Conservation (phyloP, 768 basidiomycete genomes). For the Cantharellus anzutake region DNA sequence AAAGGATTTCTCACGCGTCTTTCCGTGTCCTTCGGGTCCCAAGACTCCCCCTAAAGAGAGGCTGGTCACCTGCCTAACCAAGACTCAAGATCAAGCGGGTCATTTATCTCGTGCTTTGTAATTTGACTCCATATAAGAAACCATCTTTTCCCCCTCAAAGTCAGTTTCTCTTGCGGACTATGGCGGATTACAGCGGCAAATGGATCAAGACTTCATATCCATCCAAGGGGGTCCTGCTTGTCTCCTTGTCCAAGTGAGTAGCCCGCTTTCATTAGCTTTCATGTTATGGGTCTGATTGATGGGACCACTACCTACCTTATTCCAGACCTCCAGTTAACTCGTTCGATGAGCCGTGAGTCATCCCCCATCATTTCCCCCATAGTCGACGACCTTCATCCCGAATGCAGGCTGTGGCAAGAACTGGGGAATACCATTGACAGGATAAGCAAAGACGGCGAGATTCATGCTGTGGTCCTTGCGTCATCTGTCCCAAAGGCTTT, state of each 20-base stretch:
- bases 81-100: no score
- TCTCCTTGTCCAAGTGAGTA: constrained; percentile 22
- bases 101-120: no score
- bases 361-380: background rate
- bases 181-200: constrained; percentile 9
- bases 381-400: background rate
- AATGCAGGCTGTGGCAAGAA: constrained; percentile 49
- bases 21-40: no score
- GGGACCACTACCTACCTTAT: constrained; percentile 11
- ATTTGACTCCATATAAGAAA: no score
- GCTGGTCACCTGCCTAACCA: no score
- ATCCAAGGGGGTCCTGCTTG: constrained; percentile 21
- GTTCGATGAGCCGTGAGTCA: background rate
- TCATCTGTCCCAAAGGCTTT: constrained; percentile 45
- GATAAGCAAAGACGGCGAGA: constrained; percentile 31
- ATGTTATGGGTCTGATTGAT: background rate
- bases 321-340: background rate
- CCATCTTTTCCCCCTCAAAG: background rate
- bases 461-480: constrained; percentile 55
- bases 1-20: no score
- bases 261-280: background rate
- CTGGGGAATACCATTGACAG: constrained; percentile 42
- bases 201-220: constrained; percentile 22
- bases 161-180: background rate
- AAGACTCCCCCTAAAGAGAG: no score